Evolutionary conservation across 2,329 filamentous ascomycete species (phyloP).

Genomic region (Dendrostoma leiphaemia): DNA sequence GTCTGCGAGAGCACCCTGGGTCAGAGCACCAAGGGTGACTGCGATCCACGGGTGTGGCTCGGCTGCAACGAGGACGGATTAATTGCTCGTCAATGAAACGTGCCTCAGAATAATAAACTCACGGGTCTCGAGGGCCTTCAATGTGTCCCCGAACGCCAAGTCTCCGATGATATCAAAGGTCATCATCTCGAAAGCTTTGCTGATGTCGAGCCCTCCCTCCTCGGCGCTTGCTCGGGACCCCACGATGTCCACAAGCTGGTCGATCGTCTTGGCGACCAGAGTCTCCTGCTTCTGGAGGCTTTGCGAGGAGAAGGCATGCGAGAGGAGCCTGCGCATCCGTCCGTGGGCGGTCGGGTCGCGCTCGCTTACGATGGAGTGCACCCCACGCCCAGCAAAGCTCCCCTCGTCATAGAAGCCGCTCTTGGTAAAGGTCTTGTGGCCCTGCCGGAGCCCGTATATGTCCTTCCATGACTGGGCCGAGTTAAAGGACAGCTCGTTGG

Average conservation of each 20-base stretch:
- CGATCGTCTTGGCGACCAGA: neutral
- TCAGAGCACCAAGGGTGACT: constrained; percentile 24
- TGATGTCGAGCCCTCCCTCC: constrained; percentile 26
- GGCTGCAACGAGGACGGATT: neutral
- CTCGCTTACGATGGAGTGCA: constrained; percentile 26
- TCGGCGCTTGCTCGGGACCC: constrained; percentile 17
- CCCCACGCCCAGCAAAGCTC: constrained; percentile 19
- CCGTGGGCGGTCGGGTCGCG: constrained; percentile 24
- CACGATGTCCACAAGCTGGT: neutral
- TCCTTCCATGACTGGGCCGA: constrained; percentile 6
- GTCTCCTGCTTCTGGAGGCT: neutral
- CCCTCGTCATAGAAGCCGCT: constrained; percentile 27
- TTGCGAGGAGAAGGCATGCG: constrained; percentile 19
- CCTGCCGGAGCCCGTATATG: constrained; percentile 20
- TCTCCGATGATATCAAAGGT: constrained; percentile 39
- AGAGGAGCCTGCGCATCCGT: constrained; percentile 25
- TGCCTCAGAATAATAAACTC: neutral
- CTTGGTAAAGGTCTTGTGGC: constrained; percentile 19
- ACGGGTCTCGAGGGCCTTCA: constrained; percentile 29
- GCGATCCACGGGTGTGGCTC: constrained; percentile 29
- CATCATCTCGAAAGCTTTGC: constrained; percentile 32
- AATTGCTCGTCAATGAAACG: accelerated
- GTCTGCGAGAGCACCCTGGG: constrained; percentile 21
- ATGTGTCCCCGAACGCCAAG: constrained; percentile 40
- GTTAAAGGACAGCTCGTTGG: constrained; percentile 9